Evolutionary conservation across 164 flowering plant species (phyloP), one percentile per base, ranked within the genome.

Genomic region (Umbellularia californica): DNA sequence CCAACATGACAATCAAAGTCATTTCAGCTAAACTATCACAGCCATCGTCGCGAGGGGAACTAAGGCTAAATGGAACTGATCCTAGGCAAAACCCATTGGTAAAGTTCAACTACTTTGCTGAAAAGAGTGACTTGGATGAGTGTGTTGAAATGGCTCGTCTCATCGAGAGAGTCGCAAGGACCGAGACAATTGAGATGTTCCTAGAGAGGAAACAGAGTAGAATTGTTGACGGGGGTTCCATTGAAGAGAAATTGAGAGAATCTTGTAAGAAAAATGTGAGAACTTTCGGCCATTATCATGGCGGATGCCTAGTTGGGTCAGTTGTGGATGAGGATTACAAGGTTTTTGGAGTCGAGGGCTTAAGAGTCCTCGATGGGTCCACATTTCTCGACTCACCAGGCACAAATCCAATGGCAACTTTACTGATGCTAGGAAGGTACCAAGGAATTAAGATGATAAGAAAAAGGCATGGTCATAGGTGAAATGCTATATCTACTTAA

Each of bases 341-440:
- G 19, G 86, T 83, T 0, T 70, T 35, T 75, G 88, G 87, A 6
- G 79, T 85, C 3, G 50, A 80, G 10, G 82, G 86, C 2, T 62
- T 87, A 65, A 77, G 85, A 27, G 83, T 85, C 4, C 30, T 87
- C 27, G 85, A 87, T 77, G 90, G 86, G n/a, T 84, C 88, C 14
- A 81, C 84, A 3, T 82, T 87, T 52, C 24, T 58, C 6, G 83
- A 80, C 12, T 83, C 88, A 9, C 88, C 90, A 2, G 83, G 83
- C 25, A 82, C 87, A 41, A 85, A 84, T 64, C 88, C 84, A 23
- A 80, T 78, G 84, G 87, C 84, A 17, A 86, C 87, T 11, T 50
- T 84, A 12, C 5, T 83, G 65, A 83, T 84, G 86, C 72, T 83
- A 3, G 87, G 86, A 3, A 78, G 87, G 74, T 84, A 86, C 60